Base-by-base conservation (phyloP, 2,329 filamentous ascomycete species). In the Tolypocladium ophioglossoides region DNA sequence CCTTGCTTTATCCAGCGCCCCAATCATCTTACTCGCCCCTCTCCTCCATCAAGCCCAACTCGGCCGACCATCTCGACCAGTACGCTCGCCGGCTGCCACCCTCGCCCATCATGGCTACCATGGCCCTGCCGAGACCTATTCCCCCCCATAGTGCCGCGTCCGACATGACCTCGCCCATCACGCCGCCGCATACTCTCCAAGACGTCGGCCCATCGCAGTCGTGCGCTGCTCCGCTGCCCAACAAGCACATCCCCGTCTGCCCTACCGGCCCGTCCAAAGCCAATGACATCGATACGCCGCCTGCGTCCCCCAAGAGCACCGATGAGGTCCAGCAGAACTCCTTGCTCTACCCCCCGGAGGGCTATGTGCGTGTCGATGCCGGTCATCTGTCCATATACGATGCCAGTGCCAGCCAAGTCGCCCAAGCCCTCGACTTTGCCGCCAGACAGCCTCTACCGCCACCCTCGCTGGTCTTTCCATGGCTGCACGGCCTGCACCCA, bases 401-500 rank as follows among this genome's bases (percentile, higher is more conserved):
- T 46, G 84, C 97, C 61, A 80, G 83, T 64, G 83, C 86, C 34
- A 74, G 76, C 41, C 80, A 81, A 32, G 77, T 96, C 46, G 82
- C 83, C 12, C 77, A 83, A 48, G 90, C 92, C 1, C 66, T 97
- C 37, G 84, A 95, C 59, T 82, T 91, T 63, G 74, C 84, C 56
- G 82, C 92, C 3, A 80, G 84, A 2, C 90, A 95, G 64, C 86
- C 91, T 1, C 76, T 97, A 27, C 92, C 94, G 8, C 84, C 92
- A 54, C 84, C 94, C 0, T 82, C 86, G n/a, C 78, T 84, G 57
- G 89, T 97, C 57, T 99, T 97, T 64, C 94, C 94, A 2, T 99
- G 94, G 94, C 77, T 96, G 27, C 94, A 99, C 72, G 94, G 94
- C 27, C 74, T 97, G 41, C 91, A 97, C 64, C 85, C 89, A 0